Base-by-base conservation (phyloP, 2,329 filamentous ascomycete genomes). In the Dissoconium aciculare region DNA sequence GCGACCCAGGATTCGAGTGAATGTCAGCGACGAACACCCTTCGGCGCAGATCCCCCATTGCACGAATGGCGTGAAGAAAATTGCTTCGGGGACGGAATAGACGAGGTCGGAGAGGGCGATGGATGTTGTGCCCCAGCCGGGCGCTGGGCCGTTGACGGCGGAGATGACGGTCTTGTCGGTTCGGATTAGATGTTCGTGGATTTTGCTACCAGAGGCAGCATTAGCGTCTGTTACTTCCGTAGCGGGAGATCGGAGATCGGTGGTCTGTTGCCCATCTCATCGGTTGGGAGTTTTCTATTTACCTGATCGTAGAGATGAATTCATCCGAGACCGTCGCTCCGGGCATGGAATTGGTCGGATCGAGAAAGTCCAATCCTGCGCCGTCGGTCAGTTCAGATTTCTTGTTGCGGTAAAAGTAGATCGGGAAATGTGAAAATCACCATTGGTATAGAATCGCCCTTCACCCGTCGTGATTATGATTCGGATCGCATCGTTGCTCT, bases 31-130 rank as follows among this genome's bases (percentile, higher is more conserved):
- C 1, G 40, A 41, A 11, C 40, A 43, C 8, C 38, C 42, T 32
- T 45, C 42, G 4, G 42, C 42, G 27, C 42, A 45, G 0, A 45
- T 19, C 3, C 42, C 42, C 40, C 40, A 43, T 27, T 45, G 41
- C 12, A 43, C 42, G 25, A 45, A 45, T 5, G 42, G 42, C 11
- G 42, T 45, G 35, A 45, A 43, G 36, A 45, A 45, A 4, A 40
- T 28, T 3, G 40, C 37, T n/a, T 36, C 31, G 2, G 38, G 38
- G 5, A 34, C 32, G 6, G 42, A 34, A 19, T 45, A 45, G 13
- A 45, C 42, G n/a, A 45, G 21, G 26, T 45, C 42, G 4, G 33
- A 38, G 3, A 45, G 32, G 3, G 42, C 36, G 8, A 45, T 38
- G 13, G 28, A 35, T 17, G 32, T 35, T 4, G 38, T 40, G 4